Evolutionary conservation across 1,284 basidiomycete species (phyloP), one percentile per base, ranked within the genome.

Genomic region (Trichosporon sp.): DNA sequence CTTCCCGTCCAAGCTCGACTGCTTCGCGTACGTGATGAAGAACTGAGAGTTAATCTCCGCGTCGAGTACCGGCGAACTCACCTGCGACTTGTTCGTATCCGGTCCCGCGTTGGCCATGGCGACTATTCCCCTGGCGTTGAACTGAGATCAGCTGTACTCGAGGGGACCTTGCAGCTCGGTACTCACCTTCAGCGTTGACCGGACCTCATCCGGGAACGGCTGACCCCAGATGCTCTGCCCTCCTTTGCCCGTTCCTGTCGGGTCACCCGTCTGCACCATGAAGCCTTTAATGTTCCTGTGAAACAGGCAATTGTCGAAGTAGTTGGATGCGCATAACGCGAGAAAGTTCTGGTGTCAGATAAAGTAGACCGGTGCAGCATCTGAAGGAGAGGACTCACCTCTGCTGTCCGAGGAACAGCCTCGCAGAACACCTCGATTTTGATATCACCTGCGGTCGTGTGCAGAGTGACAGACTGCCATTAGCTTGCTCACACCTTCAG

Each of bases 371-470:
- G 16, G 56, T 43, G 10, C 16, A 5, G 4, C 43, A 46, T 46
- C 51, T 26, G 26, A 26, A 12, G 10, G 31, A 12, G 37, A 32
- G 2, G 46, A 26, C 85, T 21, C 75, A 93, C 94, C 87, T 99
- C 96, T 73, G 96, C 94, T 19, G 95, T 88, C 79, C 94, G 92
- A 12, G 96, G 96, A 16, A 94, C 92, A 7, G 94, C 90, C 83
- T 99, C 96, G 84, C 96, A 98, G 85, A 98, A 99, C 31, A 99
- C 84, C 84, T 99, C 96, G 75, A 98, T 90, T 94, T 99, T 99
- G 84, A 99, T 86, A 78, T 99, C 96, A 32, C 96, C 96, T 76
- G 92, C 91, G 31, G 91, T 90, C 1, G 96, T 98, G 83, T 98
- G 92, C 65, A 99, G 88, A 4, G 96, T 98, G 67, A 98, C 94